Base-by-base conservation (phyloP, 768 basidiomycete species). In the Lentinula lateritia region DNA sequence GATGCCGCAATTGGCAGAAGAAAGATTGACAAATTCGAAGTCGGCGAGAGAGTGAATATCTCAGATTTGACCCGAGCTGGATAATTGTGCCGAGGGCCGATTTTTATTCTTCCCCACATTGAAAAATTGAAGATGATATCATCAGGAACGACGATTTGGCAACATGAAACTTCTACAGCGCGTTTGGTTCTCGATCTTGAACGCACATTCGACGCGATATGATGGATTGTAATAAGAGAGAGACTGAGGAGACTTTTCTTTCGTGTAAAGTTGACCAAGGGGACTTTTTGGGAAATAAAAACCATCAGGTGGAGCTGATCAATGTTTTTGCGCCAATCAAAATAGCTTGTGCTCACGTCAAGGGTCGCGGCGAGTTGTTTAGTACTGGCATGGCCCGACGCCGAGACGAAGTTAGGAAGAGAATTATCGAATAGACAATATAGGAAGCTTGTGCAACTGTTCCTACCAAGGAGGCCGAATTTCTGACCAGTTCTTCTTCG, bases 281-380 rank as follows among this genome's bases (percentile, higher is more conserved):
- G 8, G 53, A 16, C 6, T 52, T 52, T 52, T 32, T 36, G 38
- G 53, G 41, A 28, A 54, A 13, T n/a, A 35, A 41, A 38, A 38
- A 16, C 34, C 28, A 54, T 54, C 53, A 20, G 16, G 53, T 54
- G 53, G 53, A 54, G 53, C 38, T 48, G 46, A 52, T 52, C 50
- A 52, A 52, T 52, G 50, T 50, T 52, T 32, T 36, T 52, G 50
- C 50, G 50, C 50, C 50, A 52, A 52, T 52, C 50, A 52, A 52
- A 52, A 50, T 28, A 28, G 28, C 50, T 23, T 28, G 50, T n/a
- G 28, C 5, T 15, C 35, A 36, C 18, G 35, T 52, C 32, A 52
- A n/a, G 10, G 28, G 45, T 46, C 45, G 35, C 28, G 20, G 20
- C 6, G 35, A 34, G 32, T 50, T 28, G 32, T 16, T 52, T 34